phyloP scores from a whole-genome alignment of 306 rosid species.

The Acacia melanoxylon region DNA sequence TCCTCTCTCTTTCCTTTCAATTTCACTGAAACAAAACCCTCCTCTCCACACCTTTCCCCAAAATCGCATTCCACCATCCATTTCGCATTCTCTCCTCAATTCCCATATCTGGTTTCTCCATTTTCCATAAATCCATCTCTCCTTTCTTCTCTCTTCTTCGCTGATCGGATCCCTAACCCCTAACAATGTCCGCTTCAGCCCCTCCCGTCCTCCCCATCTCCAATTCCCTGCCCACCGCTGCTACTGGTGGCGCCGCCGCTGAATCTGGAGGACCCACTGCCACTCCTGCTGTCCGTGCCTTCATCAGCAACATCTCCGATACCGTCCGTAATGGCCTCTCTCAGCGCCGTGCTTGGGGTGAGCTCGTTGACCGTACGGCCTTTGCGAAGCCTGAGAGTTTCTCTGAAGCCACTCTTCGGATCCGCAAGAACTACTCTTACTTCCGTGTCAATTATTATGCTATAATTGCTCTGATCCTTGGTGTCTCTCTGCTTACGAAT shows the following conservation, averaged over 20 bases:
- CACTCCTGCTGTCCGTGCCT: constrained; percentile 59
- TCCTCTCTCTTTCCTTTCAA: background rate
- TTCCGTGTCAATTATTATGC: constrained; percentile 71
- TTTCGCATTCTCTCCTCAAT: constrained; percentile 1
- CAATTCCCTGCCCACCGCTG: constrained; percentile 34
- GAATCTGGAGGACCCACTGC: constrained; percentile 48
- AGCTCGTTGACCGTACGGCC: constrained; percentile 55
- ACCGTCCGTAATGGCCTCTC: constrained; percentile 59
- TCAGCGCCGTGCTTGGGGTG: constrained; percentile 79
- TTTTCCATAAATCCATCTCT: background rate
- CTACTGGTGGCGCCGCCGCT: background rate
- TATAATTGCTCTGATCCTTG: constrained; percentile 43
- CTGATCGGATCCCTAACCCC: background rate
- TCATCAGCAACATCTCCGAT: constrained; percentile 45
- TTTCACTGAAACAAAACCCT: background rate
- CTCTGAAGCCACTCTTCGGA: constrained; percentile 65
- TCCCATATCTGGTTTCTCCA: background rate
- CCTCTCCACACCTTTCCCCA: background rate
- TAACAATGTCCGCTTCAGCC: constrained; percentile 32
- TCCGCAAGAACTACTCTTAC: constrained; percentile 70
- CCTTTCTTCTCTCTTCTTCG: background rate
- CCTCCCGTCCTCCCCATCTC: constrained; percentile 53
- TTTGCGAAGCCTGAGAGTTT: constrained; percentile 60
- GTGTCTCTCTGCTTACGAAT: constrained; percentile 52
- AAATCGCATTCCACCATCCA: background rate